A percentile compares a stretch with the other conserved stretches of the same genome.
Evolutionary conservation across 352 stramenopile genomes (phyloP).

Genomic region (Phytophthora meadii): DNA sequence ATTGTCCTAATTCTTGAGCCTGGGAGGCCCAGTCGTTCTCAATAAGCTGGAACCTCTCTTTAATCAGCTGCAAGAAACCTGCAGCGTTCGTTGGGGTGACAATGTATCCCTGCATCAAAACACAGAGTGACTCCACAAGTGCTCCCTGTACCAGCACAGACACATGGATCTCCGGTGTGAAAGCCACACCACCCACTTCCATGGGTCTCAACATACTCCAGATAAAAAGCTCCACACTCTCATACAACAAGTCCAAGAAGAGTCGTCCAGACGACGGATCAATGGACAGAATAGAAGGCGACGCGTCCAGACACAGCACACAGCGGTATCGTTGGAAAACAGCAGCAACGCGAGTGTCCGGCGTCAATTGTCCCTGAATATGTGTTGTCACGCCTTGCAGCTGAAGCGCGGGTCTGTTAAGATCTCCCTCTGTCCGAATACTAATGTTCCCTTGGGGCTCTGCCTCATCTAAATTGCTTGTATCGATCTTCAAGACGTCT

Average conservation of each 20-base stretch:
- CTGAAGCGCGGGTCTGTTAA: conserved; percentile 11
- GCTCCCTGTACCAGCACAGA: conserved; percentile 86
- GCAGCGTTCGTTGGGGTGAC: conserved; percentile 66
- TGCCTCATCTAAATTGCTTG: conserved; percentile 3
- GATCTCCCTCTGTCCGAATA: conserved; percentile 19
- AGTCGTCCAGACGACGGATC: conserved; percentile 72
- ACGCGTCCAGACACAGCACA: conserved; percentile 86
- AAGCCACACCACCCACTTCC: conserved; percentile 52
- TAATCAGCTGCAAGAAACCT: conserved; percentile 70
- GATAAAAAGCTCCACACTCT: conserved; percentile 84
- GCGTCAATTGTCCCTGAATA: conserved; percentile 49
- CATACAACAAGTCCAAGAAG: conserved; percentile 84
- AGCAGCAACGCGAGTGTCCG: conserved; percentile 55
- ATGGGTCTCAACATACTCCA: conserved; percentile 68
- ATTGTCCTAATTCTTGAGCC: conserved; percentile 40
- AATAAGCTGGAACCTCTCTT: conserved; percentile 78
- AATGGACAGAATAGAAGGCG: conserved; percentile 84
- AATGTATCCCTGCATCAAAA: conserved; percentile 85
- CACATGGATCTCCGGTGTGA: conserved; percentile 76
- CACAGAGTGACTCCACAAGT: conserved; percentile 77
- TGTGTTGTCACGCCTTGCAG: conserved; percentile 27
- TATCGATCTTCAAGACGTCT: conserved; percentile 1
- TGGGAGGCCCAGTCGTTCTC: conserved; percentile 81
- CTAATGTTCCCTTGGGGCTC: conserved; percentile 6
- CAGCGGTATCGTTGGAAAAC: conserved; percentile 85